Evolutionary conservation across 371 early-diverging fungal species (phyloP), one percentile per base, ranked within the genome.

Genomic region (Mucor sp.): DNA sequence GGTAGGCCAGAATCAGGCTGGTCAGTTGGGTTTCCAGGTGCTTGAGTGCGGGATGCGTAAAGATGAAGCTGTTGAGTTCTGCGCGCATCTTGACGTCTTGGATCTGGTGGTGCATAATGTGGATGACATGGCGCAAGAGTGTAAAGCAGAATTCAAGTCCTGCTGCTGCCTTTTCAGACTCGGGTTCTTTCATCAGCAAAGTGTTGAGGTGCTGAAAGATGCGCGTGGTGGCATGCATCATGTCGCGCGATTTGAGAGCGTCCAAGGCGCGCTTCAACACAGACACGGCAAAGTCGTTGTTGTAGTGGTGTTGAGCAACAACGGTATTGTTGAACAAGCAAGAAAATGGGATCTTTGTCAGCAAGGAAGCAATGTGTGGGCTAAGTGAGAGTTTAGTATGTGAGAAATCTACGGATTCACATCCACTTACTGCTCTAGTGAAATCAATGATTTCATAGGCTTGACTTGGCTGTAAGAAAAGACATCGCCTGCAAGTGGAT

Each of bases 401-500:
- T 6, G 4, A 30, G n/a, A n/a, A n/a, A n/a, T n/a, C n/a, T n/a
- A n/a, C n/a, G n/a, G n/a, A n/a, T n/a, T n/a, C n/a, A n/a, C 30
- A 30, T 4, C 4, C 8, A 69, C 72, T 71, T 74, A 77, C 77
- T 60, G 53, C 12, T 74, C 68, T 37, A 53, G 60, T 12, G 61
- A 60, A 30, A 57, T 44, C 17, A 74, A 28, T 5, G 68, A 68
- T 2, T 64, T 59, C 47, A 71, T 50, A 19, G 43, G 14, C 4
- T 66, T 30, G 3, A 81, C 58, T 19, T 70, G 74, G 4, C 56
- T 30, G 53, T 81, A 72, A 33, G 61, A 72, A 58, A 83, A 85
- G 15, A 87, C 23, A 6, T 75, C 76, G 12, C 86, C 80, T 23
- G 81, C 73, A 59, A 82, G 70, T 19, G 87, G 87, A 55, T 77